Conservation (phyloP, 106 monocot genomes). For the Gastrodia elata region DNA sequence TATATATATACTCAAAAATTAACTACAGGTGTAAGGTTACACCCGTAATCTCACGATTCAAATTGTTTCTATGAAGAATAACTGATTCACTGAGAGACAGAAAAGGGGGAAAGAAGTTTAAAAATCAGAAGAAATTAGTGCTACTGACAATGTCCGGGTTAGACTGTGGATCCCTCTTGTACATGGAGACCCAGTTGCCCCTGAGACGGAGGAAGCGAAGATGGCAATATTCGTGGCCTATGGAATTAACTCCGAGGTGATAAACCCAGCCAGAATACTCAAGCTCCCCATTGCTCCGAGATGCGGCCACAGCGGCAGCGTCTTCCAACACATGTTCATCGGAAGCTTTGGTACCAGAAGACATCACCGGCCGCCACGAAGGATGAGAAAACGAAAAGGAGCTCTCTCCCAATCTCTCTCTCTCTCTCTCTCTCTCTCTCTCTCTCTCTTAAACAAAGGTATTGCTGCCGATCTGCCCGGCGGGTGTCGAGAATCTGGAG, state of each 20-base stretch:
- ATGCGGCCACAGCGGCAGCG: constrained; percentile 22
- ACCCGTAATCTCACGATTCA: too few relatives aligned
- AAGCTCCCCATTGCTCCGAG: constrained; percentile 15
- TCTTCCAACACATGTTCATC: not conserved
- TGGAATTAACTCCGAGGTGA: constrained; percentile 81
- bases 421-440: not conserved
- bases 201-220: constrained; percentile 69
- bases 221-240: constrained; percentile 87
- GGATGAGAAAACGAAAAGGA: not conserved
- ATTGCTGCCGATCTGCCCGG: too few relatives aligned
- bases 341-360: not conserved
- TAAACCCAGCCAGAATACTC: constrained; percentile 81
- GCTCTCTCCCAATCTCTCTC: not conserved
- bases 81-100: not conserved
- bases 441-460: too few relatives aligned
- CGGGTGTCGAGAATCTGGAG: too few relatives aligned
- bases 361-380: not conserved
- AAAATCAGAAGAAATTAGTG: not conserved
- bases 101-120: not conserved
- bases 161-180: constrained; percentile 74
- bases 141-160: constrained; percentile 46
- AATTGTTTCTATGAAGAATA: not conserved
- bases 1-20: too few relatives aligned
- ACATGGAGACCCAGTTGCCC: constrained; percentile 66
- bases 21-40: too few relatives aligned